Percentiles rank a stretch among this genome's conserved stretches.
phyloP scores from a whole-genome alignment of 2,329 filamentous ascomycete species.

The Bretziella fagacearum region DNA sequence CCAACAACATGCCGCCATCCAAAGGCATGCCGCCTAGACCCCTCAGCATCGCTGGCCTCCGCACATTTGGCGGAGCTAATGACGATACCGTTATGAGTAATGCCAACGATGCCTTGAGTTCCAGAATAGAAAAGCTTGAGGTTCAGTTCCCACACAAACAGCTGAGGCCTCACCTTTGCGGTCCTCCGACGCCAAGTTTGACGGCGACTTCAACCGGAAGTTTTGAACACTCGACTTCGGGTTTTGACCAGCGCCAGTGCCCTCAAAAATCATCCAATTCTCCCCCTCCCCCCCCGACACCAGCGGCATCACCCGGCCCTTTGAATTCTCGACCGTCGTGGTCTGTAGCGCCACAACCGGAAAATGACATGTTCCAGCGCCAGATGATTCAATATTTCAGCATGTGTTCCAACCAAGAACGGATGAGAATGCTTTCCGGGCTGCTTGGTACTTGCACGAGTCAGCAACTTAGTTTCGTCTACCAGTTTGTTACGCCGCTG shows the following conservation, averaged over 20 bases:
- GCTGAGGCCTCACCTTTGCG: constrained; percentile 34
- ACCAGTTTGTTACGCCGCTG: constrained; percentile 84
- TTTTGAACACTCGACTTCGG: constrained; percentile 18
- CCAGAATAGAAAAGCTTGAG: neutral
- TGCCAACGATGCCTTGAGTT: too few species aligned
- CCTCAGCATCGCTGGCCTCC: constrained; percentile 39
- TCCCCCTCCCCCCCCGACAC: constrained; percentile 47
- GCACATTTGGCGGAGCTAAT: neutral
- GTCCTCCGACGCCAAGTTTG: constrained; percentile 51
- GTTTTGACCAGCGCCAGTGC: neutral
- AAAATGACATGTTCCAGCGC: constrained; percentile 60
- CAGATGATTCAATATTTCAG: constrained; percentile 68
- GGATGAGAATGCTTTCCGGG: constrained; percentile 69
- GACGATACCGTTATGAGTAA: neutral
- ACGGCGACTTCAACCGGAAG: constrained; percentile 41
- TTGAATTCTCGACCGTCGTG: constrained; percentile 49
- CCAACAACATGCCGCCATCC: constrained; percentile 27
- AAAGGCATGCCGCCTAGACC: constrained; percentile 24
- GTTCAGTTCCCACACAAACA: constrained; percentile 29
- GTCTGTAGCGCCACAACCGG: constrained; percentile 50
- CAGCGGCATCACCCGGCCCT: constrained; percentile 47
- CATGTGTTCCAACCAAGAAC: constrained; percentile 56
- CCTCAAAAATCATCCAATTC: constrained; percentile 35
- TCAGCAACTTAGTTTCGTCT: constrained; percentile 86
- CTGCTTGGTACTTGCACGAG: constrained; percentile 88